Base-by-base conservation (phyloP, 2,329 filamentous ascomycete species). In the Hyphodiscus sp. region DNA sequence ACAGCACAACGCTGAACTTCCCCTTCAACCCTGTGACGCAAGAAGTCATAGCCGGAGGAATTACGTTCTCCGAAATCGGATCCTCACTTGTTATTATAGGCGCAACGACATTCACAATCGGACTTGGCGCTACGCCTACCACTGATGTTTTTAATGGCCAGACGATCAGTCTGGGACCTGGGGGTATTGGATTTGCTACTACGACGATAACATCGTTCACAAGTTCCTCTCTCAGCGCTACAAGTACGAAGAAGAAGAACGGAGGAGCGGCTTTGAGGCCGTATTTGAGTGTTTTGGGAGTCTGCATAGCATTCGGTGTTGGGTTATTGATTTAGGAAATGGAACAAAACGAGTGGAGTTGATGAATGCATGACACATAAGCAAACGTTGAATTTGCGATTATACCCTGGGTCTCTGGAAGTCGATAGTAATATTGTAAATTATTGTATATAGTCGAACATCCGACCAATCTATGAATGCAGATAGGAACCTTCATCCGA, bases 141-240 rank as follows among this genome's bases (percentile, higher is more conserved):
- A 63, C 59, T 1, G 50, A 54, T 29, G 47, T 59, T 4, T 58
- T 53, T 45, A 54, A 60, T 41, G 61, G 61, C 19, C 58, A 62
- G 41, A 62, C 59, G 1, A 58, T 65, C 43, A 64, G 58, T 44
- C 58, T 67, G 38, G 65, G 65, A 16, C 63, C 65, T 5, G 51
- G 55, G 5, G 63, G 63, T 1, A 50, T 67, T 18, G 65, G 63
- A 13, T 65, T 67, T 46, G 51, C 55, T 23, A 62, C 61, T 8
- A 63, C 61, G 16, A 66, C 63, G 15, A 58, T 67, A 13, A 54
- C 58, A 41, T 45, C 26, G 1, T 29, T 48, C 6, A 42, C 26
- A 3, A 52, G 52, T 26, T 50, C 51, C n/a, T 51, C 23, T 41
- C 41, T 23, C 29, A 18, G 20, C 8, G 49, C 30, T 13, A 23